These are phyloP conservation scores for Trichocladium uniseriatum DNA, from an alignment of 495 filamentous ascomycete genomes.

Conservation along the genomic window DNA sequence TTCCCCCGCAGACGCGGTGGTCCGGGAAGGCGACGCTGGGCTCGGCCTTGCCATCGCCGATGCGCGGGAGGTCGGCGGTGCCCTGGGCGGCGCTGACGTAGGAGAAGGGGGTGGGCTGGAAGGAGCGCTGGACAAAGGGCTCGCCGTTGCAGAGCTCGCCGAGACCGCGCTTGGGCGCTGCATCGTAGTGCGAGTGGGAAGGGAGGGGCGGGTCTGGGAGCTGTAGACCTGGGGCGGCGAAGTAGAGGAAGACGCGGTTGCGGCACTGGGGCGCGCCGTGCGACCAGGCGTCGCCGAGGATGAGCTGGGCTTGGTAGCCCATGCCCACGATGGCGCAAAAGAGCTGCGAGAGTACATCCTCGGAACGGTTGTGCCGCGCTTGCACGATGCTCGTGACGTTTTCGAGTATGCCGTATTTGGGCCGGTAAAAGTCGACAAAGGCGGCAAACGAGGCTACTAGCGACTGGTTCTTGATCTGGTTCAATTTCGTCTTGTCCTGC, in stretches of 20 bases:
- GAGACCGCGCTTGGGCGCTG: constrained; percentile 26
- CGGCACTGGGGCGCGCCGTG: constrained; percentile 54
- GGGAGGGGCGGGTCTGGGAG: constrained; percentile 44
- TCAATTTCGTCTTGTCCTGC: constrained; percentile 33
- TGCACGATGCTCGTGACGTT: constrained; percentile 58
- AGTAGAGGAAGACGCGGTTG: constrained; percentile 54
- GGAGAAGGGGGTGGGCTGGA: constrained; percentile 46
- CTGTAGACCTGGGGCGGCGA: constrained; percentile 51
- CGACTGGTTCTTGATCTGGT: constrained; percentile 53
- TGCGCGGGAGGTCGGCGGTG: constrained; percentile 48
- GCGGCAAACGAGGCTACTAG: constrained; percentile 64
- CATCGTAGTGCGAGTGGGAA: constrained; percentile 51
- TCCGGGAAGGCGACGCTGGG: constrained; percentile 53
- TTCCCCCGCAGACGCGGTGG: constrained; percentile 40
- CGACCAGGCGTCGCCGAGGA: constrained; percentile 58
- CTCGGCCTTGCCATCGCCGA: constrained; percentile 46
- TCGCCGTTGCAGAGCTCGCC: constrained; percentile 53
- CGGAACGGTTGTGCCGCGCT: constrained; percentile 24
- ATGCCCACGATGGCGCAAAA: constrained; percentile 60
- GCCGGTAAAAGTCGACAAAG: constrained; percentile 62
- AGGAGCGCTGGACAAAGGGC: constrained; percentile 44
- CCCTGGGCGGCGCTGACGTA: constrained; percentile 42
- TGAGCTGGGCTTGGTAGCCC: constrained; percentile 61
- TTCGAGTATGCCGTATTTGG: constrained; percentile 62
- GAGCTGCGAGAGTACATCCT: constrained; percentile 58